A percentile compares a stretch with the other conserved stretches of the same genome.
Conservation (phyloP, 306 rosid species). For the Malus domestica region ASM211411v1 NC_041792.1:18578407-18578906, state of each 20-base stretch:
- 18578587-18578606: too few relatives aligned
- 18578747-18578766: conserved; percentile 38
- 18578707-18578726: conserved; percentile 44
- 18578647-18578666: conserved; percentile 87
- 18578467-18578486: conserved; percentile 99
- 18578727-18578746: conserved; percentile 43
- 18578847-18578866: conserved; percentile 23
- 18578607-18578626: neutral
- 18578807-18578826: conserved; percentile 1
- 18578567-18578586: neutral
- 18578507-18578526: neutral
- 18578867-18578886: conserved; percentile 10
- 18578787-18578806: neutral
- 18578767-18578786: conserved; percentile 65
- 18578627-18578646: conserved; percentile 81
- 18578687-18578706: conserved; percentile 46
- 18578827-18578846: conserved; percentile 35
- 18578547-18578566: neutral
- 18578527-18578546: neutral
- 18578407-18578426: conserved; percentile 91
- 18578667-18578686: conserved; percentile 30
- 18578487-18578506: neutral
- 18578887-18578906: conserved; percentile 32
- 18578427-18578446: conserved; percentile 93
- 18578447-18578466: conserved; percentile 79